Evolutionary conservation across 164 flowering plant species (phyloP).

Genomic region (Santalum album): DNA sequence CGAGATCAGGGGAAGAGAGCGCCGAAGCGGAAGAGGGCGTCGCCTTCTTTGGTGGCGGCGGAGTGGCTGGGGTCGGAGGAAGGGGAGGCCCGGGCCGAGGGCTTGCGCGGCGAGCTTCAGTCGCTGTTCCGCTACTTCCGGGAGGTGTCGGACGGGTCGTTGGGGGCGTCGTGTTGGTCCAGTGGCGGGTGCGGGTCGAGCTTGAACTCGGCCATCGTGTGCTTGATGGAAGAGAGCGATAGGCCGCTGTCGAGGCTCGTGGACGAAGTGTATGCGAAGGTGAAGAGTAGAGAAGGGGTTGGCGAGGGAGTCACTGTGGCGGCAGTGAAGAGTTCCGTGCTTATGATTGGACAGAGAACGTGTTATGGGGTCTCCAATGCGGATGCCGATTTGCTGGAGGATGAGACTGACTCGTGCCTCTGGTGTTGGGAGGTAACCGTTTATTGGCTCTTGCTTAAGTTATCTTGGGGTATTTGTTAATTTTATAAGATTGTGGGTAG

Average conservation of each 20-base stretch:
- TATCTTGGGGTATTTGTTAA: background rate
- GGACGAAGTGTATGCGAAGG: constrained; percentile 40
- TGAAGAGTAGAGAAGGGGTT: constrained; percentile 20
- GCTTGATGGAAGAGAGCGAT: constrained; percentile 67
- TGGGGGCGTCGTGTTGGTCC: constrained; percentile 2
- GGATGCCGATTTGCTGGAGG: constrained; percentile 86
- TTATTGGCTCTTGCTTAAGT: background rate
- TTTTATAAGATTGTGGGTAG: background rate
- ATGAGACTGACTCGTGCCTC: constrained; percentile 46
- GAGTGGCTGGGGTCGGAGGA: constrained; percentile 16
- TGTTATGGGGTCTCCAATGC: constrained; percentile 55
- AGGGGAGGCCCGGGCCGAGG: constrained; percentile 18
- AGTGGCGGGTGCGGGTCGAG: constrained; percentile 6
- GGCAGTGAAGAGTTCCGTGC: constrained; percentile 47
- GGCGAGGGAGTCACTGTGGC: constrained; percentile 32
- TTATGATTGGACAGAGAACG: constrained; percentile 61
- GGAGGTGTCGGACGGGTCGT: constrained; percentile 19
- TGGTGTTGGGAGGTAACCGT: constrained; percentile 96
- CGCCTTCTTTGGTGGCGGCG: background rate
- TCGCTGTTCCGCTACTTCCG: constrained; percentile 32
- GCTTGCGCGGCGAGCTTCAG: constrained; percentile 23
- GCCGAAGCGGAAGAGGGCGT: constrained; percentile 44
- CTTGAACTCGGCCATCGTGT: constrained; percentile 35
- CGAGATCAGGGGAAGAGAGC: no score
- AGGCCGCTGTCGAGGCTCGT: constrained; percentile 54